Evolutionary conservation across 345 rosid genomes (phyloP).

Genomic region (Punica granatum): DNA sequence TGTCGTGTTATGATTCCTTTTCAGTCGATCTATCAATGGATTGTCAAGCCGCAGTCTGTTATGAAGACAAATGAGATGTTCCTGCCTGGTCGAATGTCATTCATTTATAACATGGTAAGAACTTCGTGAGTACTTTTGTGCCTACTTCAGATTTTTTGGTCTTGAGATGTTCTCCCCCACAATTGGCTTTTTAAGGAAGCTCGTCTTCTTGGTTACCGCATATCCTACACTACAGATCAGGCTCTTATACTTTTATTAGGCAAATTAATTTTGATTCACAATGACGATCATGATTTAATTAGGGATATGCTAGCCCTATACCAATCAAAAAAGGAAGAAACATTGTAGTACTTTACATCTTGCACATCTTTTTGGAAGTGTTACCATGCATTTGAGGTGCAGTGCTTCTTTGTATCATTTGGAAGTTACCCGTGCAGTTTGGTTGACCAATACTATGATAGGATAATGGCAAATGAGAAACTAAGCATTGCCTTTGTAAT

Average conservation of each 20-base stretch:
- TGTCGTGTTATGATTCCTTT: conserved; percentile 7
- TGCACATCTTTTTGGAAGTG: neutral
- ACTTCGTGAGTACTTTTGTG: neutral
- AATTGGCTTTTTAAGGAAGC: neutral
- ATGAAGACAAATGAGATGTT: conserved; percentile 93
- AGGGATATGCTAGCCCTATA: neutral
- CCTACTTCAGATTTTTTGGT: neutral
- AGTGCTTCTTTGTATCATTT: neutral
- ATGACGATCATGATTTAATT: neutral
- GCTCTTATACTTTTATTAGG: neutral
- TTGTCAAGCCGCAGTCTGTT: conserved; percentile 78
- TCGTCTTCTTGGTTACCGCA: neutral
- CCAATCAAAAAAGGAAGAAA: neutral
- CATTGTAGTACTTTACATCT: neutral
- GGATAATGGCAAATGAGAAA: neutral
- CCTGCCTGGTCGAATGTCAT: conserved; percentile 91
- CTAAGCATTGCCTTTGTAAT: neutral
- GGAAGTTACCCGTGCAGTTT: no score
- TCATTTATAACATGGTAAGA: conserved; percentile 74
- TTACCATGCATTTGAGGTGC: neutral
- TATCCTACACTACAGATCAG: neutral
- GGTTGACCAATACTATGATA: no score
- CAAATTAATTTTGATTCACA: neutral
- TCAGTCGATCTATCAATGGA: conserved; percentile 89
- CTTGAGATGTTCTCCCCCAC: neutral